Conservation (phyloP, 495 filamentous ascomycete genomes). For the Friedmanniomyces endolithicus region DNA sequence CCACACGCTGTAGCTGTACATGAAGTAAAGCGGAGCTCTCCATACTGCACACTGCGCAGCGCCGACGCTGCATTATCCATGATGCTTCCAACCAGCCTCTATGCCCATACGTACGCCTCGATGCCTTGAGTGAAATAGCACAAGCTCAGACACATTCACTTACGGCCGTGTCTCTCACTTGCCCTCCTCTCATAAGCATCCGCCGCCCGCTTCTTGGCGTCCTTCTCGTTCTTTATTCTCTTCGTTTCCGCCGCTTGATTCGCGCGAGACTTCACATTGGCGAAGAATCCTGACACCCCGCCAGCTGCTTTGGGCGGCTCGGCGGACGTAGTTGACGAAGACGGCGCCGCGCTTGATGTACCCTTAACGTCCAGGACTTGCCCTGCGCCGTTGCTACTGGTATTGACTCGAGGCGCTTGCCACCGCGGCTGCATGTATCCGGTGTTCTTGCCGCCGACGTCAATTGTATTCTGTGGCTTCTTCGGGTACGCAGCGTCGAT, state of each 20-base stretch:
- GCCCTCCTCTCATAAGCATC: slow-evolving; percentile 37
- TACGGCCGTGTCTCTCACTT: background rate
- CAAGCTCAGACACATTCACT: background rate
- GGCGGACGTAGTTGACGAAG: background rate
- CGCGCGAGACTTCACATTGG: background rate
- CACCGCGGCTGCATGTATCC: background rate
- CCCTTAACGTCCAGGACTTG: background rate
- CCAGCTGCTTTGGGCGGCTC: slow-evolving; percentile 1
- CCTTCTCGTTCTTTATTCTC: slow-evolving; percentile 22
- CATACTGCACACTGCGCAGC: too few species aligned
- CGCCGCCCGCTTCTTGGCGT: slow-evolving; percentile 22
- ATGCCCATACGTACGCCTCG: too few species aligned
- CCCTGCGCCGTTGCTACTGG: background rate
- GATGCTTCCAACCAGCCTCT: too few species aligned
- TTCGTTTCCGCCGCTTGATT: slow-evolving; percentile 15
- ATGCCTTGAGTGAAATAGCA: too few species aligned
- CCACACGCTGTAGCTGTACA: too few species aligned
- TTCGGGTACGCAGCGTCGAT: background rate
- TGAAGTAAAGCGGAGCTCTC: too few species aligned
- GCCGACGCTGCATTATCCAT: too few species aligned
- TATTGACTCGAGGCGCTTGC: background rate
- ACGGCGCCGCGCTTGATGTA: background rate
- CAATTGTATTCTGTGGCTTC: background rate
- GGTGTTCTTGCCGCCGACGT: too few species aligned
- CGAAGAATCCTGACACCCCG: background rate